Percentiles rank a stretch among this genome's conserved stretches.
Evolutionary conservation across 1,284 basidiomycete genomes (phyloP).

Genomic region (Trametes hirsuta): DNA sequence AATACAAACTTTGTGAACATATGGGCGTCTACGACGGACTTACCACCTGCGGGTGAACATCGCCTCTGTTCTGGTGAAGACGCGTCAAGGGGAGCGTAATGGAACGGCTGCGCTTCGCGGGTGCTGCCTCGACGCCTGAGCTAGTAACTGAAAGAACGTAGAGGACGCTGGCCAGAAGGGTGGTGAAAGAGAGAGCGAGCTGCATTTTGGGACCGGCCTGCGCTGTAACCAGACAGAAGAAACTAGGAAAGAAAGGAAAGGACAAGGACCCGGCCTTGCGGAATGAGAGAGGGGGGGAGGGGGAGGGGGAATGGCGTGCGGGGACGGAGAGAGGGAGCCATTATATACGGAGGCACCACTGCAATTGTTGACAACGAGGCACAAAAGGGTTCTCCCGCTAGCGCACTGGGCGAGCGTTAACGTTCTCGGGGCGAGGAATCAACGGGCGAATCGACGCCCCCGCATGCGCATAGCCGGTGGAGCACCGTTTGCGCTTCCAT

Average conservation of each 20-base stretch:
- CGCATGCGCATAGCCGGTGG: background rate
- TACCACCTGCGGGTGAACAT: constrained; percentile 68
- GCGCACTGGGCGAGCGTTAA: constrained; percentile 1
- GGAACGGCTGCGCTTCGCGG: constrained; percentile 41
- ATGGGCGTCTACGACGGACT: background rate
- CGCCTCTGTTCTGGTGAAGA: constrained; percentile 42
- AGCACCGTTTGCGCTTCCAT: background rate
- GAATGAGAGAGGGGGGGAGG: constrained; percentile 21
- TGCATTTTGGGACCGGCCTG: constrained; percentile 49
- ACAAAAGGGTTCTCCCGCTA: constrained; percentile 12
- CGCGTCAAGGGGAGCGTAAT: constrained; percentile 63
- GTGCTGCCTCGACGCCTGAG: constrained; percentile 45
- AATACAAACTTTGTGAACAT: background rate
- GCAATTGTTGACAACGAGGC: constrained; percentile 19
- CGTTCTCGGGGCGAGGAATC: background rate
- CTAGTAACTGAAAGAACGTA: constrained; percentile 43
- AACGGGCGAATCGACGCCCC: background rate
- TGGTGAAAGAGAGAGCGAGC: constrained; percentile 52
- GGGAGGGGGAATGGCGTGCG: constrained; percentile 14
- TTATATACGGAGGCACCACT: constrained; percentile 16
- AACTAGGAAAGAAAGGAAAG: constrained; percentile 28
- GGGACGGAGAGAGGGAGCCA: background rate
- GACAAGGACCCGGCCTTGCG: constrained; percentile 38
- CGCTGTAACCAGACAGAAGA: constrained; percentile 33
- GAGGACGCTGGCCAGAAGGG: constrained; percentile 57